Evolutionary conservation across 306 rosid species (phyloP).

Genomic region (Lathyrus tuberosus): DNA sequence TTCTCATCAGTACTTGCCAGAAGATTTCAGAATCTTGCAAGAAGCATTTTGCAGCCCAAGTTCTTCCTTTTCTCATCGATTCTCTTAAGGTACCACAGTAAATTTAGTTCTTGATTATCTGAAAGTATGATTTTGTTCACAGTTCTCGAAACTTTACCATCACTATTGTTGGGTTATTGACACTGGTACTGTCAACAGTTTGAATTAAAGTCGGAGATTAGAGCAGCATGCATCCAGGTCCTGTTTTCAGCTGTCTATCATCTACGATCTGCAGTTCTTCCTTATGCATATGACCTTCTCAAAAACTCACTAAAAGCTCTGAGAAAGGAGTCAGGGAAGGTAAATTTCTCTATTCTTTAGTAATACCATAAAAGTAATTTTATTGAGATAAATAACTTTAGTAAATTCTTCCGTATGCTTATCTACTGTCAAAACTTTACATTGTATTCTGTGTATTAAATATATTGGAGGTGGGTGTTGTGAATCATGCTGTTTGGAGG

Average conservation of each 20-base stretch:
- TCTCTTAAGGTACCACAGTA: conserved; percentile 63
- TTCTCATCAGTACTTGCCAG: conserved; percentile 84
- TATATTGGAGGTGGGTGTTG: conserved; percentile 7
- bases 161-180: conserved; percentile 35
- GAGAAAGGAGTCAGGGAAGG: conserved; percentile 68
- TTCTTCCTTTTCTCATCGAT: conserved; percentile 62
- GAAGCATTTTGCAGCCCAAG: conserved; percentile 55
- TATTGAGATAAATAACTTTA: not conserved
- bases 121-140: conserved; percentile 6
- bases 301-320: conserved; percentile 69
- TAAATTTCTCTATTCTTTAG: conserved; percentile 34
- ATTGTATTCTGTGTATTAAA: not conserved
- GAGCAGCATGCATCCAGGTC: conserved; percentile 85
- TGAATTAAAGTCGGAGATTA: conserved; percentile 58
- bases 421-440: not conserved
- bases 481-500: no score
- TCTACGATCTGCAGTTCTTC: conserved; percentile 66
- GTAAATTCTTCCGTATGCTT: not conserved
- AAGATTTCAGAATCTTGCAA: conserved; percentile 63
- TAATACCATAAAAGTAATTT: conserved; percentile 1
- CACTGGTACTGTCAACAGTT: conserved; percentile 48
- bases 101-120: conserved; percentile 12
- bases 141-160: conserved; percentile 27
- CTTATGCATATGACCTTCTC: conserved; percentile 65
- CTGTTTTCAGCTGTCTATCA: conserved; percentile 86